Evolutionary conservation across 345 rosid genomes (phyloP).

Genomic region (Citrus maxima): DNA sequence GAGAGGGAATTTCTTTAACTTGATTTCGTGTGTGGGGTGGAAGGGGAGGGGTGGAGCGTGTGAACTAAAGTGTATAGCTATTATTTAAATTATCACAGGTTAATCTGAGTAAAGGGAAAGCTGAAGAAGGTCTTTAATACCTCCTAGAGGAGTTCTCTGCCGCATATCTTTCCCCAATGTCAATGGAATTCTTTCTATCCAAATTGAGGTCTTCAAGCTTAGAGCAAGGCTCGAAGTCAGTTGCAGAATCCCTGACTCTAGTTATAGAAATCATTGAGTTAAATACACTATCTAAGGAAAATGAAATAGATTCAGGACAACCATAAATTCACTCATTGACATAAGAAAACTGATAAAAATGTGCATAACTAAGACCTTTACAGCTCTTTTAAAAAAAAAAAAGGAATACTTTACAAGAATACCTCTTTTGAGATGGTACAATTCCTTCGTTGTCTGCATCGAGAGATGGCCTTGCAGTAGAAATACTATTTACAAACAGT

Average conservation of each 20-base stretch:
- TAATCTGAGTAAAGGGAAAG: neutral
- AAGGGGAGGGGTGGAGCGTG: neutral
- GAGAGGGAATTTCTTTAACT: neutral
- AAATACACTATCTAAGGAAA: neutral
- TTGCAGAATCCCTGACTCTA: conserved; percentile 44
- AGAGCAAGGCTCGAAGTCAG: conserved; percentile 69
- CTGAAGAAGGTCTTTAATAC: conserved; percentile 25
- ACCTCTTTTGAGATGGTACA: conserved; percentile 46
- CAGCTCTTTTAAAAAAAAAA: no score
- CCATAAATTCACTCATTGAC: neutral
- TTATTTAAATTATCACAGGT: neutral
- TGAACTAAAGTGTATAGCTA: neutral
- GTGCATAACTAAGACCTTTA: conserved; percentile 3
- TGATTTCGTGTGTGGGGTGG: neutral
- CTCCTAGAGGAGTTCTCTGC: conserved; percentile 31
- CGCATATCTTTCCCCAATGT: conserved; percentile 27
- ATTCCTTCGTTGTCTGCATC: conserved; percentile 29
- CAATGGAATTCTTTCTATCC: conserved; percentile 50
- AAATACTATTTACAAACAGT: conserved; percentile 16
- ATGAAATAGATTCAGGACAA: neutral
- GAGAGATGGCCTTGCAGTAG: conserved; percentile 26
- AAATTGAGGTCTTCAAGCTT: conserved; percentile 72
- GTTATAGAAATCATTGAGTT: conserved; percentile 3
- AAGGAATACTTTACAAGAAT: conserved; percentile 1
- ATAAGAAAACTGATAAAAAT: neutral